phyloP scores from a whole-genome alignment of 257 asterid genomes.

The Petrea volubilis region DNA sequence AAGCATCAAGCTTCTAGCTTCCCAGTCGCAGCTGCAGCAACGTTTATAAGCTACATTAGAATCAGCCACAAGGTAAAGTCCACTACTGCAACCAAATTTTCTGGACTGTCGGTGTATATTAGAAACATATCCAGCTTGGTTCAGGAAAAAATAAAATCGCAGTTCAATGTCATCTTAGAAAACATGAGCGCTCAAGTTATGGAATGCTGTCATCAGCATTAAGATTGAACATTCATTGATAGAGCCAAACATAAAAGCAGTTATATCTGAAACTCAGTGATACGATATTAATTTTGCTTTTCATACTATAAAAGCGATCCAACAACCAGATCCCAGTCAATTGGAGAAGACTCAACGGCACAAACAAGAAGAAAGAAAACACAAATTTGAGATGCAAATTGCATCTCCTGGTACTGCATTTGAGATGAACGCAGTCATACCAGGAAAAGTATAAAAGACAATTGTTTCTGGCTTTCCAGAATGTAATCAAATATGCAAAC shows the following conservation, averaged over 20 bases:
- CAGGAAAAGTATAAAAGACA: background rate
- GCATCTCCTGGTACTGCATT: background rate
- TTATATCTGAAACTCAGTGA: background rate
- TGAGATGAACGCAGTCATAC: conserved; percentile 4
- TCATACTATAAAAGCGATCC: conserved; percentile 1
- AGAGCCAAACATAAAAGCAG: background rate
- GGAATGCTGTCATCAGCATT: background rate
- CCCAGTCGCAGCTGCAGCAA: conserved; percentile 89
- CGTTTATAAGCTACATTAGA: conserved; percentile 26
- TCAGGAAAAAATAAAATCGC: conserved; percentile 1
- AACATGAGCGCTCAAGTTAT: background rate
- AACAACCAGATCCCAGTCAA: conserved; percentile 18
- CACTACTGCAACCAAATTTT: conserved; percentile 14
- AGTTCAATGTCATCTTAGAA: conserved; percentile 15
- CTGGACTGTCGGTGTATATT: background rate
- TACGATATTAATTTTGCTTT: background rate
- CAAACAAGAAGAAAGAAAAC: conserved; percentile 9
- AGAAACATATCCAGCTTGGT: conserved; percentile 5
- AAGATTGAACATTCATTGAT: background rate
- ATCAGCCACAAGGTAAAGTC: conserved; percentile 18
- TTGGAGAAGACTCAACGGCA: background rate
- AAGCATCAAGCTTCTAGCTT: conserved; percentile 62
- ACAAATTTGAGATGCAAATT: background rate
- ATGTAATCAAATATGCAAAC: background rate
- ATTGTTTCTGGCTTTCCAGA: background rate